phyloP scores from a whole-genome alignment of 1,139 yeast species.

The Yamadazyma trypodendri region DNA sequence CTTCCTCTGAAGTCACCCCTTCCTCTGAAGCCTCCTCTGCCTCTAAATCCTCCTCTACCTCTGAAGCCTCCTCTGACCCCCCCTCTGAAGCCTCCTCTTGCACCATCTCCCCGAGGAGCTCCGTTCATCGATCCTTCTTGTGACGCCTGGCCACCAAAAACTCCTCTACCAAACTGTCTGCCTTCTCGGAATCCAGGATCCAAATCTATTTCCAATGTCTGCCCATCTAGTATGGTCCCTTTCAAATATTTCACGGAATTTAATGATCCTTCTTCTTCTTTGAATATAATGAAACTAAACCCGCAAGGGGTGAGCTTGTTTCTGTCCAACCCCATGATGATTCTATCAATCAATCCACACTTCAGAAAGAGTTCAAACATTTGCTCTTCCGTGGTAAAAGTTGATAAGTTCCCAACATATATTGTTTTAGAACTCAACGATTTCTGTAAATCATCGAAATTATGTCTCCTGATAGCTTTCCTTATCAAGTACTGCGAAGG shows the following conservation, averaged over 20 bases:
- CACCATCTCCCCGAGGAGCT: constrained; percentile 17
- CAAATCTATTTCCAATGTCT: constrained; percentile 75
- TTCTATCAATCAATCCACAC: constrained; percentile 73
- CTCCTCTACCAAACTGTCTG: constrained; percentile 91
- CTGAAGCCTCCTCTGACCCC: constrained; percentile 25
- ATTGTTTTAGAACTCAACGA: constrained; percentile 70
- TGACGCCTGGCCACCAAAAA: constrained; percentile 77
- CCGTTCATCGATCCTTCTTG: constrained; percentile 26
- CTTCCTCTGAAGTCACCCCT: constrained; percentile 29
- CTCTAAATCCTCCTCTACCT: constrained; percentile 24
- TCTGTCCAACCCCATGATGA: constrained; percentile 92
- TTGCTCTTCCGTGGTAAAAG: constrained; percentile 92
- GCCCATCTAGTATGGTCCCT: constrained; percentile 79
- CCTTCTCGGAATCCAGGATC: constrained; percentile 97
- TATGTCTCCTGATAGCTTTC: constrained; percentile 62
- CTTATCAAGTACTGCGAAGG: constrained; percentile 75
- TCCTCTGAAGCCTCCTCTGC: constrained; percentile 33
- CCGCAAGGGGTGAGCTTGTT: constrained; percentile 92
- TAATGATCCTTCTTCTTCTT: constrained; percentile 64
- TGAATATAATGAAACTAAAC: constrained; percentile 85
- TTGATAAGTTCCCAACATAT: constrained; percentile 82
- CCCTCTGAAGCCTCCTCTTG: constrained; percentile 25
- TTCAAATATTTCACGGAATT: constrained; percentile 79
- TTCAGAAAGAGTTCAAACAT: constrained; percentile 79
- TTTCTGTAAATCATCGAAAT: constrained; percentile 58